Conservation (phyloP, 1,284 basidiomycete genomes). For the Malassezia restricta region DNA sequence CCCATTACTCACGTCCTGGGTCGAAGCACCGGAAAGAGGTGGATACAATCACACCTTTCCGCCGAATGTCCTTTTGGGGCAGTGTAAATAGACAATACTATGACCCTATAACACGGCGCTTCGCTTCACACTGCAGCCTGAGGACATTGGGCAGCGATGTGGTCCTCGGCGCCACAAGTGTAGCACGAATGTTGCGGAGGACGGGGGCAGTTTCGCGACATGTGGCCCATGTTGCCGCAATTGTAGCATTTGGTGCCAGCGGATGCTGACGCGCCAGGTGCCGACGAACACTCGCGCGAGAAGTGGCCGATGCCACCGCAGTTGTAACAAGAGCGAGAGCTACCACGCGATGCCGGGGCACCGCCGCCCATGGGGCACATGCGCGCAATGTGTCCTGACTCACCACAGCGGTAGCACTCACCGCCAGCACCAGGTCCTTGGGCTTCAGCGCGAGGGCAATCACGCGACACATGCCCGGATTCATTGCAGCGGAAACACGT, state of each 20-base stretch:
- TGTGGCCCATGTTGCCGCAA: conserved; percentile 38
- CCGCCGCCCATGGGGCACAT: conserved; percentile 28
- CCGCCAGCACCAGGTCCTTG: conserved; percentile 22
- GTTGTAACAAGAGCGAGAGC: conserved; percentile 34
- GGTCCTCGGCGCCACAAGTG: conserved; percentile 16
- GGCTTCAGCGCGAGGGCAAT: conserved; percentile 29
- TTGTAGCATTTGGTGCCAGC: conserved; percentile 37
- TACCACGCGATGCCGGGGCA: conserved; percentile 17
- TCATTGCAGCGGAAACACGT: conserved; percentile 42
- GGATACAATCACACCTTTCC: conserved; percentile 27
- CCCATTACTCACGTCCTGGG: conserved; percentile 37
- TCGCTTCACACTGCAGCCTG: conserved; percentile 1
- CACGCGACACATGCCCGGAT: conserved; percentile 39
- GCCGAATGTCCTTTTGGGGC: conserved; percentile 19
- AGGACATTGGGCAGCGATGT: conserved; percentile 14
- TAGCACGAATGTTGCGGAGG: conserved; percentile 39
- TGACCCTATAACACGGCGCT: conserved; percentile 13
- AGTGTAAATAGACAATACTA: conserved; percentile 19
- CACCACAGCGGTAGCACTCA: conserved; percentile 32
- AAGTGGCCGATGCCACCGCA: conserved; percentile 41
- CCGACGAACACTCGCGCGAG: conserved; percentile 37
- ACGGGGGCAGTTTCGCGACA: conserved; percentile 36
- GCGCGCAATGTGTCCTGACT: conserved; percentile 37
- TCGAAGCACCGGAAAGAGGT: conserved; percentile 16
- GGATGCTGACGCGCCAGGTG: conserved; percentile 18